A percentile compares a stretch with the other conserved stretches of the same genome.
These are phyloP conservation scores for Leptodontidium sp. DNA, from an alignment of 2,329 filamentous ascomycete genomes.

Conservation along the genomic window DNA sequence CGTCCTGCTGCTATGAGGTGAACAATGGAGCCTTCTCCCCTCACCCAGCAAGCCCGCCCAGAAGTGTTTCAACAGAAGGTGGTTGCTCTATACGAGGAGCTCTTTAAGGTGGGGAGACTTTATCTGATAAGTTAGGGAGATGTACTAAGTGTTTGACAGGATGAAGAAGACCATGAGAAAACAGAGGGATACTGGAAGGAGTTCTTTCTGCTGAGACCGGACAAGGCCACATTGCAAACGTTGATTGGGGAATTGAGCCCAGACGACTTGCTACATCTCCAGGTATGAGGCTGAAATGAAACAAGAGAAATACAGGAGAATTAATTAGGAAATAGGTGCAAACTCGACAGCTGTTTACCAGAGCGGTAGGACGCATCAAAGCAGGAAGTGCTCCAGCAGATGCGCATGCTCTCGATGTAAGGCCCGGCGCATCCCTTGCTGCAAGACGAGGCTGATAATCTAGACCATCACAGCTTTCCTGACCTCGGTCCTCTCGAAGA, in stretches of 20 bases:
- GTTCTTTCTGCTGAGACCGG: constrained; percentile 90
- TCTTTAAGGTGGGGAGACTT: constrained; percentile 72
- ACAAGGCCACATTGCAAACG: constrained; percentile 71
- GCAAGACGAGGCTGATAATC: constrained; percentile 51
- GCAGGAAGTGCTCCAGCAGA: constrained; percentile 66
- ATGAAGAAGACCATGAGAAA: constrained; percentile 72
- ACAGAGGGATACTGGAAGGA: constrained; percentile 95
- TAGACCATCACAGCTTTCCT: constrained; percentile 93
- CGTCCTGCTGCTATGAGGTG: constrained; percentile 43
- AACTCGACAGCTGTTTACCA: constrained; percentile 71
- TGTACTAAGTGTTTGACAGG: constrained; percentile 52
- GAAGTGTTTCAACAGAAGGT: constrained; percentile 95
- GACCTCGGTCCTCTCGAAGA: constrained; percentile 82
- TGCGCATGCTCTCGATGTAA: constrained; percentile 86
- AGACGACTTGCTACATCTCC: constrained; percentile 78
- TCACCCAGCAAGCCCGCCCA: constrained; percentile 90
- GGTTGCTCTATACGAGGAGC: constrained; percentile 83
- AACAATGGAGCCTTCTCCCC: constrained; percentile 85
- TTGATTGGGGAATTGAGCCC: constrained; percentile 76
- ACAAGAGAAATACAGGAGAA: neutral
- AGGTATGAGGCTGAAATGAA: constrained; percentile 64
- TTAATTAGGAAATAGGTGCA: constrained; percentile 42
- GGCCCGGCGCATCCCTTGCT: constrained; percentile 41
- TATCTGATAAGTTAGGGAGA: constrained; percentile 16
- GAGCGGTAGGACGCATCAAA: constrained; percentile 75